These are phyloP conservation scores for Euphorbia celastroides DNA, from an alignment of 441 rosid genomes.

Conservation along the genomic window DNA sequence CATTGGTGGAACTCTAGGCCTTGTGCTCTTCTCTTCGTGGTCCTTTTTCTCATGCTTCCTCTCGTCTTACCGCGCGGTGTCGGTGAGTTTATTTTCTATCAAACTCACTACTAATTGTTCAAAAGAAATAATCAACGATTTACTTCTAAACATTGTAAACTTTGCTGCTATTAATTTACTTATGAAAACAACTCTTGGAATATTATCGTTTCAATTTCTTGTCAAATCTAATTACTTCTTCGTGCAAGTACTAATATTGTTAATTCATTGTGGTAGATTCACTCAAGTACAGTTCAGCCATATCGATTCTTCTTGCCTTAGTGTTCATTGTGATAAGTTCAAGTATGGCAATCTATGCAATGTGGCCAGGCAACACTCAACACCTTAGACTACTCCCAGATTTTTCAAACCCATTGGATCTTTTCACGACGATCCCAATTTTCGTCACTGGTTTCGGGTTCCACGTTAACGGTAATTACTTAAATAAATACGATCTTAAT, in stretches of 20 bases:
- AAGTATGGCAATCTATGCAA: slow-evolving; percentile 22
- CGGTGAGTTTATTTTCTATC: slow-evolving; percentile 25
- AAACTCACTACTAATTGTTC: not conserved
- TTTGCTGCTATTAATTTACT: not conserved
- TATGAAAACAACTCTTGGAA: no score
- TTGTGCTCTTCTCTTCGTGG: slow-evolving; percentile 31
- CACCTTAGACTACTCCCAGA: slow-evolving; percentile 32
- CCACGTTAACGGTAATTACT: slow-evolving; percentile 36
- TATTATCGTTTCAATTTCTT: no score
- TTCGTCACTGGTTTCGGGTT: slow-evolving; percentile 41
- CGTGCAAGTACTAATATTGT: no score
- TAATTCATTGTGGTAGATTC: slow-evolving; percentile 30
- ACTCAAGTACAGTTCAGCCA: slow-evolving; percentile 34
- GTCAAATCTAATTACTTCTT: no score
- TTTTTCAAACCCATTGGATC: slow-evolving; percentile 24
- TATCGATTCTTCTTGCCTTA: slow-evolving; percentile 36
- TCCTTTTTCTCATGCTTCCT: slow-evolving; percentile 34
- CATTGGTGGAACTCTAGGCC: slow-evolving; percentile 38
- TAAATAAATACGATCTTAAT: not conserved
- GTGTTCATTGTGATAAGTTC: slow-evolving; percentile 34
- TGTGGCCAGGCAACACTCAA: slow-evolving; percentile 19
- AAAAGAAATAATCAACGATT: no score
- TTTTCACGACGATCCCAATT: slow-evolving; percentile 45
- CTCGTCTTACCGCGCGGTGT: slow-evolving; percentile 31
- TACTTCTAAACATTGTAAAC: no score